Percentiles rank a stretch among this genome's conserved stretches.
phyloP scores from a whole-genome alignment of 1,139 yeast genomes.

The Ogataea hybrid region DNA sequence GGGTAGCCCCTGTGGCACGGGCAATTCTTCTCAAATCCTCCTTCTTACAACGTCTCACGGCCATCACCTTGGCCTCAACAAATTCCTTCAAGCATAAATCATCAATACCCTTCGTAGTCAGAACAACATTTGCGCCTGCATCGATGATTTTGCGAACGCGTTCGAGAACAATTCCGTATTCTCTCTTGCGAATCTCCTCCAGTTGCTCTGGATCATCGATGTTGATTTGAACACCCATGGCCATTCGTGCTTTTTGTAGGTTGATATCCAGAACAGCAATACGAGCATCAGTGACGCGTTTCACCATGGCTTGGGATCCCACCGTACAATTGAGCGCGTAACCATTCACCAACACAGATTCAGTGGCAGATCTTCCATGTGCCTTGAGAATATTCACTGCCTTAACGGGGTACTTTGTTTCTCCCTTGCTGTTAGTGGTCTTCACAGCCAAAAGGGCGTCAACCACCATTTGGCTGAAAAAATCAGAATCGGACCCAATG shows the following conservation, averaged over 20 bases:
- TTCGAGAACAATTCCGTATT: slow-evolving; percentile 86
- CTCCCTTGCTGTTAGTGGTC: slow-evolving; percentile 86
- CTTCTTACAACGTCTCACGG: slow-evolving; percentile 95
- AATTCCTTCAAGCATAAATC: slow-evolving; percentile 94
- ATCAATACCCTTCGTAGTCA: slow-evolving; percentile 98
- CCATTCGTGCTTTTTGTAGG: slow-evolving; percentile 95
- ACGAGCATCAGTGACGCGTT: slow-evolving; percentile 67
- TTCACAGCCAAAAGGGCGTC: slow-evolving; percentile 96
- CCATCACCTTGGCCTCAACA: slow-evolving; percentile 95
- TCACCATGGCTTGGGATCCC: slow-evolving; percentile 96
- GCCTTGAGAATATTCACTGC: slow-evolving; percentile 96
- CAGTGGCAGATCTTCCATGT: slow-evolving; percentile 90
- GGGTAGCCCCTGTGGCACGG: slow-evolving; percentile 95
- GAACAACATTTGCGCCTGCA: slow-evolving; percentile 95
- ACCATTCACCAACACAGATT: slow-evolving; percentile 85
- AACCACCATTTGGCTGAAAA: slow-evolving; percentile 87
- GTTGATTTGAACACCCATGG: slow-evolving; percentile 96
- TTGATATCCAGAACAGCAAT: slow-evolving; percentile 95
- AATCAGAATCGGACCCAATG: slow-evolving; percentile 93
- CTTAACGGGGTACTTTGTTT: slow-evolving; percentile 90
- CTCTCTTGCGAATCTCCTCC: slow-evolving; percentile 94
- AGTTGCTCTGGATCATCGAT: slow-evolving; percentile 91
- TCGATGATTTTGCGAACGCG: slow-evolving; percentile 82
- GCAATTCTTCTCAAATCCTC: slow-evolving; percentile 97
- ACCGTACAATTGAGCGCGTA: slow-evolving; percentile 97